These are phyloP conservation scores for Trichoderma guizhouense DNA, from an alignment of 2,329 filamentous ascomycete species.

Conservation along the genomic window DNA sequence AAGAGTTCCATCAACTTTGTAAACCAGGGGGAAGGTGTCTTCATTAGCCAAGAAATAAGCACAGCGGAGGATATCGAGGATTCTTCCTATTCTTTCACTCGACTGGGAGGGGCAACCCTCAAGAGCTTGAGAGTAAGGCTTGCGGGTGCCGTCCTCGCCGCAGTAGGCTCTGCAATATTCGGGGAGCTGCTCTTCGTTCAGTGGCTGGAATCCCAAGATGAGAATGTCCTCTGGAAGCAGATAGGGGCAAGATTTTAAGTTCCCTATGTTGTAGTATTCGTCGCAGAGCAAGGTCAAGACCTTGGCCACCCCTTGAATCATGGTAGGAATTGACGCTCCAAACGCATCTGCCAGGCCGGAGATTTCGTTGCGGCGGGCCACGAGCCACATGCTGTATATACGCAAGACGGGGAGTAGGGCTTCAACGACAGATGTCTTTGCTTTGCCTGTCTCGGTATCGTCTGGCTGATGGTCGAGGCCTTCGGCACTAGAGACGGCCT, in stretches of 20 bases:
- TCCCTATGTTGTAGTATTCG: constrained; percentile 40
- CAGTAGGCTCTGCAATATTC: constrained; percentile 40
- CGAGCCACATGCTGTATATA: constrained; percentile 54
- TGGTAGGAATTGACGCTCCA: constrained; percentile 43
- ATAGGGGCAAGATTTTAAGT: constrained; percentile 43
- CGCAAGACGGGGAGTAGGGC: constrained; percentile 51
- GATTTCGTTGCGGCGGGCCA: constrained; percentile 44
- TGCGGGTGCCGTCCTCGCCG: constrained; percentile 34
- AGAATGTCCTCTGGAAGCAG: constrained; percentile 51
- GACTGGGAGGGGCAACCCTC: constrained; percentile 32
- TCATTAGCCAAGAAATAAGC: constrained; percentile 47
- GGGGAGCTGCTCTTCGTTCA: constrained; percentile 39
- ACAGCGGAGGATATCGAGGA: constrained; percentile 48
- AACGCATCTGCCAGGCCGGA: constrained; percentile 45
- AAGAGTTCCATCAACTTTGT: constrained; percentile 27
- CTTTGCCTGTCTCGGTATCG: constrained; percentile 18
- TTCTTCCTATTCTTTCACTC: constrained; percentile 43
- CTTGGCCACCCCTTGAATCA: constrained; percentile 46
- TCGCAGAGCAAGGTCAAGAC: constrained; percentile 47
- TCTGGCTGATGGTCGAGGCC: constrained; percentile 23
- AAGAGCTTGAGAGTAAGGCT: constrained; percentile 37
- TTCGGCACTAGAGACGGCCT: constrained; percentile 24
- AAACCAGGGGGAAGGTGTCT: constrained; percentile 37
- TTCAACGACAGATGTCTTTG: constrained; percentile 38
- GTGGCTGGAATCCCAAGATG: constrained; percentile 42